Evolutionary conservation across 805 yeast genomes (phyloP), one percentile per base, ranked within the genome.

Genomic region (Hyphopichia homilentoma): DNA sequence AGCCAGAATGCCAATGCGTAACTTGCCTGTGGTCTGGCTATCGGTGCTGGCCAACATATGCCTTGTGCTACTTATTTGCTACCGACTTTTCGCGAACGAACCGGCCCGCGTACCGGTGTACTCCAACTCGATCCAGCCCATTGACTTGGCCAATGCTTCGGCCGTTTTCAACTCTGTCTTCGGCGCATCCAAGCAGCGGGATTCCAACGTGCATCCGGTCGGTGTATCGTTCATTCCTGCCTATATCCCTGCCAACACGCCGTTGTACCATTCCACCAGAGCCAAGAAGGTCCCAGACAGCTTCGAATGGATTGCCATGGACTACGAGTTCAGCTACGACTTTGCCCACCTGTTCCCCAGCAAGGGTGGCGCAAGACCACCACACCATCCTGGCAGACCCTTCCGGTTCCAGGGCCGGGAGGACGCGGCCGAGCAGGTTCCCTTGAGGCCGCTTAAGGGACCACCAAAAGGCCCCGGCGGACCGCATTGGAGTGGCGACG

Each of bases 281-380:
- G 39, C 47, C n/a, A 63, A 65, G 0, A 35, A 45, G 3, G 43
- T 75, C 7, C 82, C 83, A 2, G 47, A 48, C 0, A 46, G 60
- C 16, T 66, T 66, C 20, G 84, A 79, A 48, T 79, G 85, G 84
- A 54, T 76, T 7, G 85, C 84, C 1, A 59, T 78, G 70, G 81
- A 78, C 47, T 70, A 63, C 40, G 84, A 79, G 44, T 78, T 78
- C 52, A 73, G 81, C 40, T 75, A 70, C 39, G 54, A 50, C 36
- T 78, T 77, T 57, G 68, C 70, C n/a, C 38, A 18, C 16, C n/a
- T n/a, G n/a, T 32, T 38, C n/a, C 14, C n/a, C 5, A 33, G 40
- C 6, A 11, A 16, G 7, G 29, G 24, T 5, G 15, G 12, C 8
- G 33, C 16, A 25, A 35, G 31, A 17, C 30, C 25, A 11, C 27